Percentiles rank a stretch among this genome's conserved stretches.
Evolutionary conservation across 2,329 filamentous ascomycete genomes (phyloP).

Genomic region (Rhynchosporium graminicola): DNA sequence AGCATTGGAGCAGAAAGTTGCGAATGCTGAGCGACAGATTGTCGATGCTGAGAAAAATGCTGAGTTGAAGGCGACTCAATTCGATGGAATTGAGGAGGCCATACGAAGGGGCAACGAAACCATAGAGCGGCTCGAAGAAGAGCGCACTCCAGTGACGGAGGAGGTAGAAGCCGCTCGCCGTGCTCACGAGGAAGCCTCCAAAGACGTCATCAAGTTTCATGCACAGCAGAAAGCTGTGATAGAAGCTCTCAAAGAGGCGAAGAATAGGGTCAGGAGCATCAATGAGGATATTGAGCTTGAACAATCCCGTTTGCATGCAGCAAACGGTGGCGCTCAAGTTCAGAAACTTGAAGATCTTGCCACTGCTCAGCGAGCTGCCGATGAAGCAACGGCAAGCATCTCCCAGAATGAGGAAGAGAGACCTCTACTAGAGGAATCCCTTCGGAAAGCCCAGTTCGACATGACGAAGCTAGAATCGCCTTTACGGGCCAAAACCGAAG

Average conservation of each 20-base stretch:
- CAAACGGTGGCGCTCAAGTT: constrained; percentile 69
- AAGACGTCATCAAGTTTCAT: constrained; percentile 55
- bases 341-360: constrained; percentile 61
- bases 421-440: constrained; percentile 41
- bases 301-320: constrained; percentile 61
- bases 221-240: constrained; percentile 67
- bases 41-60: constrained; percentile 48
- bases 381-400: constrained; percentile 47
- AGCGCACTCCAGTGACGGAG: constrained; percentile 48
- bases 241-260: constrained; percentile 55
- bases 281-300: constrained; percentile 56
- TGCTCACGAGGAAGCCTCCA: constrained; percentile 55
- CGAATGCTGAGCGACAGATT: constrained; percentile 43
- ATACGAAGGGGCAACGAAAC: constrained; percentile 41
- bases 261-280: constrained; percentile 48
- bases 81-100: constrained; percentile 38
- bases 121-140: constrained; percentile 27
- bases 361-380: constrained; percentile 53
- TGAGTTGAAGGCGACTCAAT: constrained; percentile 48
- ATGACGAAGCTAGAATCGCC: constrained; percentile 40
- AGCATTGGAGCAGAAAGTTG: constrained; percentile 43
- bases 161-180: constrained; percentile 51
- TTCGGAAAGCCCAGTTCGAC: constrained; percentile 40
- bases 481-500: constrained; percentile 50
- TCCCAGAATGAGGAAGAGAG: constrained; percentile 45